Evolutionary conservation across 768 basidiomycete genomes (phyloP), one percentile per base, ranked within the genome.

Genomic region (Leucogyrophana mollusca): DNA sequence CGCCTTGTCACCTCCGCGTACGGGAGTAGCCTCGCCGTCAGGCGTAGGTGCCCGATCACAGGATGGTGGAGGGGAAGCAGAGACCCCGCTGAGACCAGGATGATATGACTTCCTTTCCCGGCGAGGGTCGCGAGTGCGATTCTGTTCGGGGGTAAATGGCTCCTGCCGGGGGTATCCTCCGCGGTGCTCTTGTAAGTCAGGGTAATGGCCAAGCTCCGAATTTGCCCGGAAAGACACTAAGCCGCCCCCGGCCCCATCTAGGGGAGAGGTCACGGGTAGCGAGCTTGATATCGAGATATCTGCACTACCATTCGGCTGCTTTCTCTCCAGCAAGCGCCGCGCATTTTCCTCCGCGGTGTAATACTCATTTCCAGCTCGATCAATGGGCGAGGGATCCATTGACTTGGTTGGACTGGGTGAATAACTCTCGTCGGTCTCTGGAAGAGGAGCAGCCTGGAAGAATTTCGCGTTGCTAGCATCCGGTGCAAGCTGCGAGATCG

Each of bases 181-280:
- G 59, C 57, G 67, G 55, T 57, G 63, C 34, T 78, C 76, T 42
- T 68, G 69, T 49, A 82, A 61, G 65, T 90, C 90, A 34, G 82
- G 58, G 62, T 92, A 91, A 58, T 91, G 84, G 4, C 90, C 90
- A 35, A 90, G 71, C 61, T 90, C 90, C 21, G 90, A 92, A 60
- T 84, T 89, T 6, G 89, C 79, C 40, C 88, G 80, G 45, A 73
- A 47, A 10, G 67, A 42, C 18, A 63, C 61, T 9, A 60, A 62
- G 13, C 55, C 51, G 20, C 65, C 65, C 22, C 57, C 45, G 9
- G 59, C 62, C 34, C 57, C 60, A 13, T 69, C 68, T 20, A 78
- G 62, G 20, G 80, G 68, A 5, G 77, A 80, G 16, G 70, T 64
- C 3, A 70, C 61, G 8, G 80, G 81, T 21, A 82, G 62, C 13